Conservation (phyloP, 805 yeast species). For the Yamadazyma sp. region DNA sequence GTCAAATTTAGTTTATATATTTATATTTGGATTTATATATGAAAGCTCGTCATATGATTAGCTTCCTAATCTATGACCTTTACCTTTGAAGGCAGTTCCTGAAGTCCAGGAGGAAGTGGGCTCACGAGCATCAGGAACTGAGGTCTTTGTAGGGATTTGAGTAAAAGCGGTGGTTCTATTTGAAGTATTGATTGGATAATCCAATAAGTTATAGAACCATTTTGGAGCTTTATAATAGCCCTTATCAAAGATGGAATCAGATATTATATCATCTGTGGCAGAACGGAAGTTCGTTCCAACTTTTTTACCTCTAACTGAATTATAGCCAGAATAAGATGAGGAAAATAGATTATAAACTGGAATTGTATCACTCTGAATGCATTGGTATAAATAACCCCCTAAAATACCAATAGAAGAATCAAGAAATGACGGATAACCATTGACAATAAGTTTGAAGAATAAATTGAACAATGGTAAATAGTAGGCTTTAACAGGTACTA, state of each 20-base stretch:
- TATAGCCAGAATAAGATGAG: constrained; percentile 20
- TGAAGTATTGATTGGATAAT: constrained; percentile 25
- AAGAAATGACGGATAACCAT: constrained; percentile 39
- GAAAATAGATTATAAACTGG: constrained; percentile 40
- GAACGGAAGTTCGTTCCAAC: constrained; percentile 26
- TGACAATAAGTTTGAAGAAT: constrained; percentile 33
- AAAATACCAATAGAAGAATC: constrained; percentile 48
- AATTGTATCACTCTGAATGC: constrained; percentile 55
- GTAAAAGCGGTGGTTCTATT: constrained; percentile 28
- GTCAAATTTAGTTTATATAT: too few species aligned
- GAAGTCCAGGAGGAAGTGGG: constrained; percentile 1
- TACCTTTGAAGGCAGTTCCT: constrained; percentile 26
- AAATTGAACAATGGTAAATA: constrained; percentile 46
- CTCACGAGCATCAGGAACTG: constrained; percentile 1
- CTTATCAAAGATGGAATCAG: constrained; percentile 45
- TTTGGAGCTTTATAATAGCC: constrained; percentile 58
- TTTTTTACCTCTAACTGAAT: constrained; percentile 18
- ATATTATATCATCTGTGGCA: constrained; percentile 16
- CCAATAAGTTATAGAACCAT: constrained; percentile 31
- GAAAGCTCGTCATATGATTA: too few species aligned
- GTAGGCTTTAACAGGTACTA: constrained; percentile 54
- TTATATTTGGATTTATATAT: too few species aligned
- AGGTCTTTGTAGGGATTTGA: too few species aligned
- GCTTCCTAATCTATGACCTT: constrained; percentile 35
- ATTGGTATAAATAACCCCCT: constrained; percentile 59